Conservation (phyloP, 2,329 filamentous ascomycete species). For the Aspergillus tamarii region DNA sequence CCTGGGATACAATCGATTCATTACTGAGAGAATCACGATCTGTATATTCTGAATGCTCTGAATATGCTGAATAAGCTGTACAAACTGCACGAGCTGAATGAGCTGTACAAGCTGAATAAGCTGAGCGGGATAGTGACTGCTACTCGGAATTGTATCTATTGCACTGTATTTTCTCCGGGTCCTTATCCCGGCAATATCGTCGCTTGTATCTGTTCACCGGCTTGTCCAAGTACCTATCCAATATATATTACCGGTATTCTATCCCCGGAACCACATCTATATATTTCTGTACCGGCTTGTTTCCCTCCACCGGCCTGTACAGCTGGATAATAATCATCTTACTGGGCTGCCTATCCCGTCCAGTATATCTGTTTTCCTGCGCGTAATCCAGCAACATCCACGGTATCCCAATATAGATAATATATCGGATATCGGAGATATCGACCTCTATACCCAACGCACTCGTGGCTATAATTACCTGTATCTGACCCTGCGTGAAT, state of each 20-base stretch:
- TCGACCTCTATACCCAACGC: too few species aligned
- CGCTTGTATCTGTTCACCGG: neutral
- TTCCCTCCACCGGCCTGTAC: too few species aligned
- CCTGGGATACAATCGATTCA: neutral
- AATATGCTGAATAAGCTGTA: neutral
- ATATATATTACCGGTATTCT: neutral
- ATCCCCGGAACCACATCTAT: neutral
- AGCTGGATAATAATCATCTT: too few species aligned
- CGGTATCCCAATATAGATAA: too few species aligned
- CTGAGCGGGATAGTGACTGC: neutral
- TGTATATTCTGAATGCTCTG: neutral
- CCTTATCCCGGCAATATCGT: neutral
- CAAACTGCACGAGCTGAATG: accelerated
- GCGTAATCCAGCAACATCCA: too few species aligned
- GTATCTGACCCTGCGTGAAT: too few species aligned
- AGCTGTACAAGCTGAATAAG: accelerated
- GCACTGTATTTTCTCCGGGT: neutral
- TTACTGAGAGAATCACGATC: too few species aligned
- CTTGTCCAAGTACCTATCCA: neutral
- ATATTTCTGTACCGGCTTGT: neutral
- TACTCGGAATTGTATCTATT: neutral
- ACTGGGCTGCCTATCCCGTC: too few species aligned
- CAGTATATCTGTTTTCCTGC: too few species aligned
- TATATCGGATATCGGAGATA: too few species aligned
- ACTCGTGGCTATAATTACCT: too few species aligned